Evolutionary conservation across 306 rosid species (phyloP).

Genomic region (Hylodesmum podocarpum): DNA sequence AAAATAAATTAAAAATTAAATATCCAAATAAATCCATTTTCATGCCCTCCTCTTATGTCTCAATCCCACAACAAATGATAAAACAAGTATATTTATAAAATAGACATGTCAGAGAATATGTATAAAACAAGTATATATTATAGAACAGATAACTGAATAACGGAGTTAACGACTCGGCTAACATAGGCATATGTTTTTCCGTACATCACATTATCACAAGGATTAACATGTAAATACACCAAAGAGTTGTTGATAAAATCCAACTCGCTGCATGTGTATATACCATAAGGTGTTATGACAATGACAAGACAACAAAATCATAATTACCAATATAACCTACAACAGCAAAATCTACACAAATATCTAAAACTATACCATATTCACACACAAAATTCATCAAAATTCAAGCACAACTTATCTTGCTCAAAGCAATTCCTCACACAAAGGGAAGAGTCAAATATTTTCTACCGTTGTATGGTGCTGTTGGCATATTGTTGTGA

Average conservation of each 20-base stretch:
- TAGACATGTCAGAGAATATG: not conserved
- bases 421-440: not conserved
- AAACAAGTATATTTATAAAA: not conserved
- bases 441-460: not conserved
- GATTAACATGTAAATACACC: slow-evolving; percentile 7
- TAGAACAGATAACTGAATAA: not conserved
- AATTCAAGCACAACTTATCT: not conserved
- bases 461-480: not conserved
- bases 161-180: not conserved
- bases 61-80: not conserved
- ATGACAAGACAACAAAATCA: not conserved
- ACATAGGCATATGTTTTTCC: not conserved
- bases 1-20: too few species aligned
- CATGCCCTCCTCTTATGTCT: too few species aligned
- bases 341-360: not conserved
- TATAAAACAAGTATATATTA: too few species aligned
- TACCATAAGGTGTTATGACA: not conserved
- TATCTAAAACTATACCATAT: not conserved
- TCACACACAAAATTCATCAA: not conserved
- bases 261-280: not conserved
- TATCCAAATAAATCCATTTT: too few species aligned
- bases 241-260: not conserved
- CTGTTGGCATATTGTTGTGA: not conserved
- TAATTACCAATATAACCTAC: not conserved
- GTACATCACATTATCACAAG: not conserved